Evolutionary conservation across 208 protist genomes (phyloP), one percentile per base, ranked within the genome.

Genomic region (Eutreptiella sp.): DNA sequence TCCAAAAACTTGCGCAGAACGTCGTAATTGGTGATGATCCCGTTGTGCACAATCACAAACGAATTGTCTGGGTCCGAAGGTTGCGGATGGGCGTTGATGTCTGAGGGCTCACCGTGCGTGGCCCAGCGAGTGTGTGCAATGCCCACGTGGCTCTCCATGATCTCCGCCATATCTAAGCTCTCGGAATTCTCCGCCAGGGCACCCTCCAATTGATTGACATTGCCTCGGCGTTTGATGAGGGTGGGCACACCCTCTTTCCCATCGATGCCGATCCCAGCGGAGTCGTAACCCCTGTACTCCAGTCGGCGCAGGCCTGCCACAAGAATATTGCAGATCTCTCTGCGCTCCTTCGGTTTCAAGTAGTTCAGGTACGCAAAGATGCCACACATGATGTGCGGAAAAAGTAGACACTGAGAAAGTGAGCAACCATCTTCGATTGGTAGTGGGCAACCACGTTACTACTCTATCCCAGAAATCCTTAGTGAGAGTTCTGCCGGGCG

Each of bases 101-200:
- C 79, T 27, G 73, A 84, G 4, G 93, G 89, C 19, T 60, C 73
- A 29, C 95, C 95, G 74, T 97, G 90, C 4, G 95, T 98, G 4
- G 95, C 93, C 95, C 95, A 98, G 53, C 95, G 83, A 1, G 95
- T 98, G 76, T 98, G 92, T 2, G 83, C 91, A 50, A 97, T 90
- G 28, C 84, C 89, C 28, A 85, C 46, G 58, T 83, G 74, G 61
- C 45, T 16, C 5, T 33, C n/a, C 5, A 38, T 23, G 21, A 31
- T 50, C 14, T 31, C 11, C 45, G 45, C 21, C n/a, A 50, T 21
- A 50, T n/a, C n/a, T n/a, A n/a, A 41, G 16, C 72, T 45, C 11
- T 46, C 59, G 36, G 76, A 53, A 24, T 19, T 24, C 0, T 61
- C 73, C 32, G 81, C 66, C 59, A 85, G 50, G 24, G 68, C 68